A percentile compares a stretch with the other conserved stretches of the same genome.
These are phyloP conservation scores for Trichoderma polysporum DNA, from an alignment of 2,329 filamentous ascomycete genomes.

Conservation along the genomic window DNA sequence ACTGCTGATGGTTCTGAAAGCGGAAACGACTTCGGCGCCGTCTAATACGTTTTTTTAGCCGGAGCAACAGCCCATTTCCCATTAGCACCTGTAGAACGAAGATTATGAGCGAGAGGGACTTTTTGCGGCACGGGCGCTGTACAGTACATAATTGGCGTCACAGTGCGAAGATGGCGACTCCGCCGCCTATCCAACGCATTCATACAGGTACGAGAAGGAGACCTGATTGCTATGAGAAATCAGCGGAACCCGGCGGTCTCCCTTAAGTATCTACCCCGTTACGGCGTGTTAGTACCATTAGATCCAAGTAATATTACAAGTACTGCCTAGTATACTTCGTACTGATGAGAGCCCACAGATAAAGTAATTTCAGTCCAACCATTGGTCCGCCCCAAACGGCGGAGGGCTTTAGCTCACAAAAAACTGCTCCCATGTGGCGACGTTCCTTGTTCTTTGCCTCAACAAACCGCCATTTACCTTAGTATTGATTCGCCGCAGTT, in stretches of 20 bases:
- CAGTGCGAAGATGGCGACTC: neutral
- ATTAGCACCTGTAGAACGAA: neutral
- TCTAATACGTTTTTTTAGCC: neutral
- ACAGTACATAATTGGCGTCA: neutral
- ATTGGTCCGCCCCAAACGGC: neutral
- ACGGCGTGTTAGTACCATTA: neutral
- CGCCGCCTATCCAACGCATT: neutral
- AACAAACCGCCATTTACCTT: neutral
- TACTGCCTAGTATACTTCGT: neutral
- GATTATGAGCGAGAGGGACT: neutral
- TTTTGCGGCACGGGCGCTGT: slow-evolving; percentile 1
- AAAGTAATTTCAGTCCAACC: neutral
- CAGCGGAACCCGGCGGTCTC: neutral
- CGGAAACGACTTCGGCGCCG: slow-evolving; percentile 14
- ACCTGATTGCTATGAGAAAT: neutral
- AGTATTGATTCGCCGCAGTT: neutral
- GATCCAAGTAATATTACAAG: neutral
- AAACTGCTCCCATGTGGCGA: neutral
- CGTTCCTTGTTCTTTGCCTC: neutral
- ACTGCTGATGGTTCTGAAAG: neutral
- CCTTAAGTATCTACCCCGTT: neutral
- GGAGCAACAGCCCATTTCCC: neutral
- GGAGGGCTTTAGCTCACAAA: neutral
- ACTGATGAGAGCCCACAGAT: too few relatives aligned
- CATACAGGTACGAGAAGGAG: neutral